phyloP scores from a whole-genome alignment of 2,329 filamentous ascomycete species.

The Ceratocystis papillata region DNA sequence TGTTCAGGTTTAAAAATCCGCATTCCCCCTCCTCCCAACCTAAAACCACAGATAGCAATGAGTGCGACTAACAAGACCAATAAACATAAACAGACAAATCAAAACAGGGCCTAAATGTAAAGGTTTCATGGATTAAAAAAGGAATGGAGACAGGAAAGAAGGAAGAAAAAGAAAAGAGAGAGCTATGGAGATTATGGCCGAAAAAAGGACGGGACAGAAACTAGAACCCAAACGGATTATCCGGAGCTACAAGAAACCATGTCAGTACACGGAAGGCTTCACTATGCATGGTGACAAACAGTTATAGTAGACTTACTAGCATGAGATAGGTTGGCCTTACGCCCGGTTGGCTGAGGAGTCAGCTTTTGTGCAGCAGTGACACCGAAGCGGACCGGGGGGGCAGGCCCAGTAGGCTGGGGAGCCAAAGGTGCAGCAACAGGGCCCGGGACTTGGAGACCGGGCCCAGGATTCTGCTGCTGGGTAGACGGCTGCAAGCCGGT shows the following conservation, averaged over 20 bases:
- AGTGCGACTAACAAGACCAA: background rate
- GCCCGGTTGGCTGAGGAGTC: constrained; percentile 73
- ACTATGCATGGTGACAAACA: background rate
- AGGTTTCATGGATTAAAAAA: constrained; percentile 12
- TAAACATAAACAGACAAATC: background rate
- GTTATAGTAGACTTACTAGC: constrained; percentile 66
- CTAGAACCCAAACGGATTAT: constrained; percentile 46
- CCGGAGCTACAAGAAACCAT: constrained; percentile 34
- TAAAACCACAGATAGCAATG: background rate
- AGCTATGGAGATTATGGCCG: constrained; percentile 11
- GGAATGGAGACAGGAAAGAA: constrained; percentile 14
- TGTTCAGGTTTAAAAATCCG: too few species aligned
- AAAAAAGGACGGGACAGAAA: constrained; percentile 15
- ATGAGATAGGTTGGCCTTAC: constrained; percentile 80
- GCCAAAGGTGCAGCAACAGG: constrained; percentile 21
- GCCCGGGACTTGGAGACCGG: constrained; percentile 4
- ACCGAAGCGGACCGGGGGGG: constrained; percentile 82
- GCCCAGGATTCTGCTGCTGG: constrained; percentile 34
- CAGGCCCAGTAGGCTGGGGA: constrained; percentile 48
- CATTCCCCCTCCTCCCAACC: too few species aligned
- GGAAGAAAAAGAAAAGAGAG: constrained; percentile 6
- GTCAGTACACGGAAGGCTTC: background rate
- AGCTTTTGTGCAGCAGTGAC: constrained; percentile 65
- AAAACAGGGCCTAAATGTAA: constrained; percentile 8
- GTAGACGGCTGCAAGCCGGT: constrained; percentile 39